Conservation (phyloP, 2,329 filamentous ascomycete species). For the Penicillium sp. region DNA sequence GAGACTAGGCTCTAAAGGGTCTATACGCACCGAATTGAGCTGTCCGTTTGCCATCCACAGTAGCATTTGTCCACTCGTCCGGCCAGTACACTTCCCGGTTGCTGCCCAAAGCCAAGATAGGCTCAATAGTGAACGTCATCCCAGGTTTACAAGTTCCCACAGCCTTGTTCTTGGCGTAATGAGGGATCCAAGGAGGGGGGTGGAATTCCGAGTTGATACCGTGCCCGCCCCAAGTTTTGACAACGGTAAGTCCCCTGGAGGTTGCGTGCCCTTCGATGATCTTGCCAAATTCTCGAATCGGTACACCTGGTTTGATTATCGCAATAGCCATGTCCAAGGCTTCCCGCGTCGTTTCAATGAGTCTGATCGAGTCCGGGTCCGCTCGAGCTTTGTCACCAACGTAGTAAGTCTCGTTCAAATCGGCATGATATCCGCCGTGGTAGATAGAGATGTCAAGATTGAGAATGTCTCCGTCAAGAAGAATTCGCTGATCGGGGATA, state of each 20-base stretch:
- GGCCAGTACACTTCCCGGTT: constrained; percentile 90
- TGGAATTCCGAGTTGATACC: constrained; percentile 90
- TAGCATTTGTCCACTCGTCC: constrained; percentile 93
- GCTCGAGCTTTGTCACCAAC: constrained; percentile 78
- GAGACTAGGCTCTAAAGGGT: not conserved
- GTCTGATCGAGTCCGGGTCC: constrained; percentile 77
- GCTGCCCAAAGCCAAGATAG: constrained; percentile 86
- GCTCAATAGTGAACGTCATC: constrained; percentile 96
- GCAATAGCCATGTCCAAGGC: constrained; percentile 81
- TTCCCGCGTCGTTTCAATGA: constrained; percentile 82
- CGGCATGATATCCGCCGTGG: constrained; percentile 86
- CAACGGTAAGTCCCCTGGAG: constrained; percentile 73
- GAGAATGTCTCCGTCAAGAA: constrained; percentile 86
- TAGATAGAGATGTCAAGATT: constrained; percentile 92
- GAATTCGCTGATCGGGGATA: constrained; percentile 80
- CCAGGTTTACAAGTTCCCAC: constrained; percentile 85
- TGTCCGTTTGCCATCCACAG: constrained; percentile 78
- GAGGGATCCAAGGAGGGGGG: constrained; percentile 83
- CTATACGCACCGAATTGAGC: constrained; percentile 69
- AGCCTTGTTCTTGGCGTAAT: constrained; percentile 95
- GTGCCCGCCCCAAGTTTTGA: constrained; percentile 89
- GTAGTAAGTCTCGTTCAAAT: constrained; percentile 95
- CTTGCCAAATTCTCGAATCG: constrained; percentile 85
- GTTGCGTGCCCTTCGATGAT: constrained; percentile 90
- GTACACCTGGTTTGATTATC: constrained; percentile 81